Evolutionary conservation across 805 yeast genomes (phyloP).

Genomic region (Myxozyma geophila): DNA sequence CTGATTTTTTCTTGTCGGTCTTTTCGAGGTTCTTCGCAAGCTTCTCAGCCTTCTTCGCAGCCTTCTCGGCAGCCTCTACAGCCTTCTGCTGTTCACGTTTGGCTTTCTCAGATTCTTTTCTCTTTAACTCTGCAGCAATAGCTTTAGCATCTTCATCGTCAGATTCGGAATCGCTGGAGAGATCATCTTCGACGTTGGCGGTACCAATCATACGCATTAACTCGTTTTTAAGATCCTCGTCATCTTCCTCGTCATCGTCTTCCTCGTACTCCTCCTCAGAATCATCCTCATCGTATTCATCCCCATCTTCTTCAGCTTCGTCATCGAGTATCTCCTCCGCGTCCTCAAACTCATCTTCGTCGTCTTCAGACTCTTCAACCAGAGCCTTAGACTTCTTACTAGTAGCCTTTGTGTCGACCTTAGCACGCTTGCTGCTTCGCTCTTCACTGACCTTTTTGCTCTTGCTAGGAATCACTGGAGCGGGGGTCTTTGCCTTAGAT

Average conservation of each 20-base stretch:
- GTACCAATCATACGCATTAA: conserved; percentile 39
- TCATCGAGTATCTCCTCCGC: conserved; percentile 56
- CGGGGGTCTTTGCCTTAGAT: background rate
- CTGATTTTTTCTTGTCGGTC: conserved; percentile 43
- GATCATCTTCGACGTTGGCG: conserved; percentile 41
- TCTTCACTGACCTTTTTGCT: background rate
- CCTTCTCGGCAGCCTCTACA: conserved; percentile 47
- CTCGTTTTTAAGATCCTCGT: conserved; percentile 43
- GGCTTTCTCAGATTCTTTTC: conserved; percentile 50
- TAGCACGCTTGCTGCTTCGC: conserved; percentile 7
- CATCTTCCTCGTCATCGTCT: conserved; percentile 38
- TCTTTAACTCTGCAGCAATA: conserved; percentile 41
- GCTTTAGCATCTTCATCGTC: conserved; percentile 47
- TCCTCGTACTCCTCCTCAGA: conserved; percentile 26
- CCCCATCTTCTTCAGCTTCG: conserved; percentile 33
- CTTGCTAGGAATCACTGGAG: background rate
- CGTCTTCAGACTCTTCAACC: conserved; percentile 30
- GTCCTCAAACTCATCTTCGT: conserved; percentile 52
- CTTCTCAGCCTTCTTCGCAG: conserved; percentile 42
- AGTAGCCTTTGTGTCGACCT: conserved; percentile 36
- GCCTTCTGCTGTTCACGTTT: conserved; percentile 57
- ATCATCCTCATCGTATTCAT: conserved; percentile 37
- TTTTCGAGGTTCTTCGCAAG: conserved; percentile 51
- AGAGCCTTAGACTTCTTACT: conserved; percentile 9
- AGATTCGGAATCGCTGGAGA: conserved; percentile 41